phyloP scores from a whole-genome alignment of 2,329 filamentous ascomycete species.

The Claviceps sp. region DNA sequence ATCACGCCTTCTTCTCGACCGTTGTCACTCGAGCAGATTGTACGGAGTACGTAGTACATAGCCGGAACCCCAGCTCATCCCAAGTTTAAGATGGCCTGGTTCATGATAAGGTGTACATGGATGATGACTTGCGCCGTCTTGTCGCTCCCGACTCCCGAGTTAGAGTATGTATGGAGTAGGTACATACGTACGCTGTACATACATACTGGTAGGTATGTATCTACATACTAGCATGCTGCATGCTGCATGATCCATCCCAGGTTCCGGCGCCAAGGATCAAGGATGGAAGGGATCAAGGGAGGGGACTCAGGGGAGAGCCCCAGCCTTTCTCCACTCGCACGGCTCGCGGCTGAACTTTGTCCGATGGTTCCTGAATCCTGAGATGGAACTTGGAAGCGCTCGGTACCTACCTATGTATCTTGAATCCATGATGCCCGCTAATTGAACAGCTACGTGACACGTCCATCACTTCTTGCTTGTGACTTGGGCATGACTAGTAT shows the following conservation, averaged over 20 bases:
- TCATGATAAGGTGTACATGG: no score
- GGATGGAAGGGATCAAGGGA: not conserved
- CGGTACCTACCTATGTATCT: not conserved
- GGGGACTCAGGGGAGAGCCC: not conserved
- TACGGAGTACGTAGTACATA: not conserved
- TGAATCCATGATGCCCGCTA: no score
- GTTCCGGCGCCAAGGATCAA: not conserved
- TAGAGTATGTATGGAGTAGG: no score
- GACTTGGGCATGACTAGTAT: no score
- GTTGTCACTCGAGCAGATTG: not conserved
- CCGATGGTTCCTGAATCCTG: not conserved
- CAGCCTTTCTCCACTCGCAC: not conserved
- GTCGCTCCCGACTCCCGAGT: no score
- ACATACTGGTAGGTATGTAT: no score
- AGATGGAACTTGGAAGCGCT: not conserved
- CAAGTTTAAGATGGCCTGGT: not conserved
- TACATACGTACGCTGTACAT: no score
- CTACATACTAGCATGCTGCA: no score
- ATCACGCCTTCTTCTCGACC: not conserved
- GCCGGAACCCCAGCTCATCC: not conserved
- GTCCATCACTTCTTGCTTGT: no score
- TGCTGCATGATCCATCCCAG: not conserved
- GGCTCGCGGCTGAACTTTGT: not conserved
- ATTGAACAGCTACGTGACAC: no score
- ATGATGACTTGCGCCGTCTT: no score